phyloP scores from a whole-genome alignment of 2,329 filamentous ascomycete genomes.

The Seiridium cupressi region DNA sequence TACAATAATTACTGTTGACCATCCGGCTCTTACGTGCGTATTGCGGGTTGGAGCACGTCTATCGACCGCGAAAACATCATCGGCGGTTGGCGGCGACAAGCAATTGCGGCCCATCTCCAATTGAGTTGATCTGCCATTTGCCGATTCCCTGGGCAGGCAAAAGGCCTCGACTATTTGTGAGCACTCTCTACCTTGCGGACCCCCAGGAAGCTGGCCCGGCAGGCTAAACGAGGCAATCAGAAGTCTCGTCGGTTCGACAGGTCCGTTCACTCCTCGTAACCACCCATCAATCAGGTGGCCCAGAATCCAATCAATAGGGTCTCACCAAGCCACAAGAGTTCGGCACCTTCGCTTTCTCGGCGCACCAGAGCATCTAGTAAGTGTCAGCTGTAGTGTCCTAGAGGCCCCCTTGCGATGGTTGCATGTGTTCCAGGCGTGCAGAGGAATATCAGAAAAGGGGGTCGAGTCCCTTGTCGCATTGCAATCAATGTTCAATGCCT shows the following conservation, averaged over 20 bases:
- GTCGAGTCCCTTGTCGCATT: too few relatives aligned
- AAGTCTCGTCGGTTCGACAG: not conserved
- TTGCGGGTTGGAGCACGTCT: not conserved
- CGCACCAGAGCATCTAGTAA: not conserved
- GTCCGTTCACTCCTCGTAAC: not conserved
- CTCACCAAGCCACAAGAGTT: not conserved
- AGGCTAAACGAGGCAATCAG: not conserved
- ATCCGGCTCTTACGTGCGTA: not conserved
- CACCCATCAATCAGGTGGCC: not conserved
- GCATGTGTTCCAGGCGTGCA: too few relatives aligned
- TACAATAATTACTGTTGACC: not conserved
- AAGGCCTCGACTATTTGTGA: too few relatives aligned
- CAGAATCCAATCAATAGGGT: conserved; percentile 5
- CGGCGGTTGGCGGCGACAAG: not conserved
- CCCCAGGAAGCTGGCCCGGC: not conserved
- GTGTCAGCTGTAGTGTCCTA: not conserved
- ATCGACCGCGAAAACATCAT: not conserved
- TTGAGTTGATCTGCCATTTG: not conserved
- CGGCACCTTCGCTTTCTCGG: not conserved
- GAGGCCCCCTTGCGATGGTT: too few relatives aligned
- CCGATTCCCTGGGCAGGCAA: too few relatives aligned
- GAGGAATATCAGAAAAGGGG: too few relatives aligned
- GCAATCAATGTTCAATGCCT: too few relatives aligned
- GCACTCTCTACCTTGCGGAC: too few relatives aligned
- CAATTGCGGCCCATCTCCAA: not conserved